These are phyloP conservation scores for Thymus mandschuricus DNA, from an alignment of 257 asterid genomes.

Conservation along the genomic window DNA sequence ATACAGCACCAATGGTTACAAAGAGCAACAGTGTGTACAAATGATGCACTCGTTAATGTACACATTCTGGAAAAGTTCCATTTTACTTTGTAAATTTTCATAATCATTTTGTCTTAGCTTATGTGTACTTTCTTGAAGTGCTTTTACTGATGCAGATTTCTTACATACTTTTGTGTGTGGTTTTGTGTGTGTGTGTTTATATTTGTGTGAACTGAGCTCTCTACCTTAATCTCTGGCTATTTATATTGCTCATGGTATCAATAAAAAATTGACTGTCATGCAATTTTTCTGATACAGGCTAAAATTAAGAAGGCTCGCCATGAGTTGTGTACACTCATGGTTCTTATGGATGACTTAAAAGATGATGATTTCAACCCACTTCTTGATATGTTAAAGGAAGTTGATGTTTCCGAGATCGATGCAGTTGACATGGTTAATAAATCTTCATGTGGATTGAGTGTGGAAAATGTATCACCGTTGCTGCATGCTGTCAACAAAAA, in stretches of 20 bases:
- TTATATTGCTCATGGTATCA: constrained; percentile 10
- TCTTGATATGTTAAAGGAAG: constrained; percentile 58
- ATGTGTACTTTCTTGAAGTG: neutral
- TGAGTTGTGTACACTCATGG: constrained; percentile 51
- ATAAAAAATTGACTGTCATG: constrained; percentile 10
- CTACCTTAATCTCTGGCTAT: neutral
- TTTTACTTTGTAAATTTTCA: neutral
- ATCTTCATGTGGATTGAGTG: constrained; percentile 65
- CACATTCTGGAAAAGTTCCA: neutral
- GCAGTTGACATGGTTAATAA: constrained; percentile 80
- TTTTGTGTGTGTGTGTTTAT: too few species aligned
- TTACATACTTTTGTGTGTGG: too few species aligned
- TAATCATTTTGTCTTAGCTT: neutral
- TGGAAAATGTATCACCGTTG: constrained; percentile 60
- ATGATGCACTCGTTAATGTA: too few species aligned
- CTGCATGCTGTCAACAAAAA: constrained; percentile 68
- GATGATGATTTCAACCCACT: constrained; percentile 76
- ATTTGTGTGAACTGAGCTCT: too few species aligned
- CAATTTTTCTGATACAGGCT: constrained; percentile 57
- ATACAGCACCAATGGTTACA: too few species aligned
- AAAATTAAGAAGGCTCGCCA: constrained; percentile 65
- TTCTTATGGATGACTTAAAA: constrained; percentile 68
- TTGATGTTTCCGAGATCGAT: constrained; percentile 78
- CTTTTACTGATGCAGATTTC: neutral
- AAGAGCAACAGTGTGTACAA: too few species aligned